Percentiles rank a stretch among this genome's conserved stretches.
Evolutionary conservation across 495 filamentous ascomycete species (phyloP).

Genomic region (Aspergillus ostianus): DNA sequence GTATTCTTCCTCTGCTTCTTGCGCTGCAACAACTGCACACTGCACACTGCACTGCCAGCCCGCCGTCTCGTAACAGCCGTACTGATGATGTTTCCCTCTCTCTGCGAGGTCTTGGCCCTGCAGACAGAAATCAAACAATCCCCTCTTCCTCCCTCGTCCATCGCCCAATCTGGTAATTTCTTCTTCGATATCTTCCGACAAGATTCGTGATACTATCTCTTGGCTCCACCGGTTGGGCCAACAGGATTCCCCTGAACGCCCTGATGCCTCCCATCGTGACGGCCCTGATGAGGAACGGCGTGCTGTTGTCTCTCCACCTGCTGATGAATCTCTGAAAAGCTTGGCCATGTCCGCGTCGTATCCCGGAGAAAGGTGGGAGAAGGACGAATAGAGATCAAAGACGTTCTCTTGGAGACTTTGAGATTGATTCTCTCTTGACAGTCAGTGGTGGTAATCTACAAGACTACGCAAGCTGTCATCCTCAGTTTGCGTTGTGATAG

Average conservation of each 20-base stretch:
- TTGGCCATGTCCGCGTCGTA: slow-evolving; percentile 21
- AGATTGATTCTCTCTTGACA: not conserved
- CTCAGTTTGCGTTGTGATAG: slow-evolving; percentile 4
- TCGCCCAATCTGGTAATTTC: not conserved
- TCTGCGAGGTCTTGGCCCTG: not conserved
- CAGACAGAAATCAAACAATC: not conserved
- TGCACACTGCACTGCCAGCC: not conserved
- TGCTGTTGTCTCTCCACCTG: slow-evolving; percentile 18
- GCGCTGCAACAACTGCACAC: no score
- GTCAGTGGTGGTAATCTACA: not conserved
- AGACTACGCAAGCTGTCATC: slow-evolving; percentile 21
- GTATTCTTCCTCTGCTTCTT: no score
- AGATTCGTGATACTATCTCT: not conserved
- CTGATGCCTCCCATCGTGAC: slow-evolving; percentile 1
- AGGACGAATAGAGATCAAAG: no score
- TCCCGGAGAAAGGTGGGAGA: slow-evolving; percentile 1
- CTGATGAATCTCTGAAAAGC: slow-evolving; percentile 21
- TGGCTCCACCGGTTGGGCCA: slow-evolving; percentile 2
- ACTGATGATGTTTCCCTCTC: not conserved
- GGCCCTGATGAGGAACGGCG: not conserved
- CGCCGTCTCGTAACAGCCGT: not conserved
- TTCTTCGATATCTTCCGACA: not conserved
- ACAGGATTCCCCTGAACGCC: not conserved
- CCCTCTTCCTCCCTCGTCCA: not conserved
- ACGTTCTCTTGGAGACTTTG: slow-evolving; percentile 4